Evolutionary conservation across 2,329 filamentous ascomycete genomes (phyloP).

Genomic region (Lasiodiplodia gonubiensis): DNA sequence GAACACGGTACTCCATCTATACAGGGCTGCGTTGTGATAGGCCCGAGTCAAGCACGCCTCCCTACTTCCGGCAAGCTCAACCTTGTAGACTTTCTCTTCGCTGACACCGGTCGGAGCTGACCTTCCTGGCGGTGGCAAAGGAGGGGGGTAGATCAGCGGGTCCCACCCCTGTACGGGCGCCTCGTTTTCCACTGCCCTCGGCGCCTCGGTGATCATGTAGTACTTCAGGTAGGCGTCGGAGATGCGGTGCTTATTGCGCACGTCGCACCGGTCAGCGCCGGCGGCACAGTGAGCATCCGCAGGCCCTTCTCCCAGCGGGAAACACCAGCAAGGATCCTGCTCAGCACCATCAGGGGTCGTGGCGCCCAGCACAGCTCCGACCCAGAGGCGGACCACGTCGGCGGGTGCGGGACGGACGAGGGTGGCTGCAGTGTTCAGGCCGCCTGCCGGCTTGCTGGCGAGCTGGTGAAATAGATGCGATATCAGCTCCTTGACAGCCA

Average conservation of each 20-base stretch:
- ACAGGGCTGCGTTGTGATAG: constrained; percentile 20
- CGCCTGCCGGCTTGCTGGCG: too few relatives aligned
- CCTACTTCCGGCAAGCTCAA: constrained; percentile 1
- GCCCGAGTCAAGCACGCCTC: constrained; percentile 5
- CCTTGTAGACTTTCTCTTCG: constrained; percentile 13
- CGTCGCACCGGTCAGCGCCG: not conserved
- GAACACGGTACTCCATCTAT: constrained; percentile 22
- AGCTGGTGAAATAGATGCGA: too few relatives aligned
- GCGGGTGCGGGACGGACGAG: not conserved
- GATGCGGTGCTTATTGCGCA: not conserved
- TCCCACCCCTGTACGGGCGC: too few relatives aligned
- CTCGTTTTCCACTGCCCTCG: not conserved
- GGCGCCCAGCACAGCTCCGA: constrained; percentile 18
- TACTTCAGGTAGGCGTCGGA: not conserved
- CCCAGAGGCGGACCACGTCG: constrained; percentile 1
- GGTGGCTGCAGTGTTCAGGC: not conserved
- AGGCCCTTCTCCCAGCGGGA: not conserved
- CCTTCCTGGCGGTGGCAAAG: not conserved
- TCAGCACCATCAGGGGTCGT: too few relatives aligned
- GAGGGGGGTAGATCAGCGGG: too few relatives aligned
- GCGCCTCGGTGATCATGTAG: constrained; percentile 20
- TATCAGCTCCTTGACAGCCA: too few relatives aligned
- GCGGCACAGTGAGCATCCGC: not conserved
- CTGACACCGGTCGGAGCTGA: too few relatives aligned
- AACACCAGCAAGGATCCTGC: constrained; percentile 3